phyloP scores from a whole-genome alignment of 306 rosid species.

The Urtica urens region DNA sequence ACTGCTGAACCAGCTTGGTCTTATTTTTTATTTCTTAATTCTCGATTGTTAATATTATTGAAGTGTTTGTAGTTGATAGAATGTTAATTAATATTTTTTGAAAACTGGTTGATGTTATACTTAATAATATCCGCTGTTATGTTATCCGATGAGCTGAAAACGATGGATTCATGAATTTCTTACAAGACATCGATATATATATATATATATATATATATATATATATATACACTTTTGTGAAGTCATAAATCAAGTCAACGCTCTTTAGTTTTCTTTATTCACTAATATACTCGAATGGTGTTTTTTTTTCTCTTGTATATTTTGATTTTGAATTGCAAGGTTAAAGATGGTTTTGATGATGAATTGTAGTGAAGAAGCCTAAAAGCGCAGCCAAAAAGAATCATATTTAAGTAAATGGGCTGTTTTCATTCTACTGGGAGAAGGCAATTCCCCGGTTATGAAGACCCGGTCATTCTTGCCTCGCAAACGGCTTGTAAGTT shows the following conservation, averaged over 20 bases:
- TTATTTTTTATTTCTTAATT: not conserved
- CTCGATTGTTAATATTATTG: not conserved
- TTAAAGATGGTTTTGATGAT: slow-evolving; percentile 36
- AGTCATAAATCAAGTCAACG: not conserved
- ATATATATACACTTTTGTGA: no score
- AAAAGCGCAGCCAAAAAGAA: slow-evolving; percentile 12
- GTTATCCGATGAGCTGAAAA: no score
- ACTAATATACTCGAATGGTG: slow-evolving; percentile 16
- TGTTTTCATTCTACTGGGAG: slow-evolving; percentile 51
- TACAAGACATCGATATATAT: no score
- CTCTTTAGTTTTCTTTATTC: slow-evolving; percentile 12
- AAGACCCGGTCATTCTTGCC: slow-evolving; percentile 53
- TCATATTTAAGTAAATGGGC: slow-evolving; percentile 54
- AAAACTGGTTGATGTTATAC: no score
- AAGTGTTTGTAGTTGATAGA: not conserved
- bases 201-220: no score
- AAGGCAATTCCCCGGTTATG: slow-evolving; percentile 33
- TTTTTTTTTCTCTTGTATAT: slow-evolving; percentile 20
- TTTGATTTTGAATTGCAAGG: slow-evolving; percentile 27
- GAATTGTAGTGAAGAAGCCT: slow-evolving; percentile 36
- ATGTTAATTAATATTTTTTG: not conserved
- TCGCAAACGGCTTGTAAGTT: slow-evolving; percentile 80
- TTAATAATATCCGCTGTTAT: no score
- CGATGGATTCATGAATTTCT: no score
- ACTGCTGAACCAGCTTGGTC: not conserved